Percentiles rank a stretch among this genome's conserved stretches.
Evolutionary conservation across 164 flowering plant species (phyloP).

Genomic region (Euptelea pleiosperma): DNA sequence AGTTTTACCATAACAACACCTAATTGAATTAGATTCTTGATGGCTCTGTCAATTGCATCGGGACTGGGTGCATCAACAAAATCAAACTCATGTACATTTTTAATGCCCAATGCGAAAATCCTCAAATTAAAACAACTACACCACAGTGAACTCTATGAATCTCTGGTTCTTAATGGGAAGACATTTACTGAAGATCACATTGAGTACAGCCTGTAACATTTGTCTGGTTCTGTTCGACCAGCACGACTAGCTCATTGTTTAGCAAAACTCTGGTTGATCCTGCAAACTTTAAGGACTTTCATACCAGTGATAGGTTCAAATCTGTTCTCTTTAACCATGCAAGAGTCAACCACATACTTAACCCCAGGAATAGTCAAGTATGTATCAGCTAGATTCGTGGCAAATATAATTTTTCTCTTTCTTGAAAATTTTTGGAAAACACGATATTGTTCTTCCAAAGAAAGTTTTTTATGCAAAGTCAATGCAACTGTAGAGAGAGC

Average conservation of each 20-base stretch:
- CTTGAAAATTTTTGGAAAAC: slow-evolving; percentile 63
- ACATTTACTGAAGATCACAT: slow-evolving; percentile 56
- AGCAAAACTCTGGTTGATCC: slow-evolving; percentile 85
- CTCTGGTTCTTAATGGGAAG: slow-evolving; percentile 78
- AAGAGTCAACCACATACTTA: slow-evolving; percentile 85
- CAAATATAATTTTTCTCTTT: slow-evolving; percentile 76
- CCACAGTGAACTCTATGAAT: slow-evolving; percentile 92
- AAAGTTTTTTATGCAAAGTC: slow-evolving; percentile 91
- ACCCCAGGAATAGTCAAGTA: slow-evolving; percentile 94
- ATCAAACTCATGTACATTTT: slow-evolving; percentile 61
- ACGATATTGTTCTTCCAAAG: slow-evolving; percentile 65
- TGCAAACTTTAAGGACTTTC: slow-evolving; percentile 77
- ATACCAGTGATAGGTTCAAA: slow-evolving; percentile 86
- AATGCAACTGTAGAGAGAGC: slow-evolving; percentile 52
- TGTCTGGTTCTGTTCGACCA: slow-evolving; percentile 91
- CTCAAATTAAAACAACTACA: slow-evolving; percentile 78
- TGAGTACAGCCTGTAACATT: slow-evolving; percentile 83
- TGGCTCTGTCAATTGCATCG: slow-evolving; percentile 78
- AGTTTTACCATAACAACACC: slow-evolving; percentile 53
- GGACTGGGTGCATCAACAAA: slow-evolving; percentile 86
- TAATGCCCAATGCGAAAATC: slow-evolving; percentile 77
- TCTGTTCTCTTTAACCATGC: slow-evolving; percentile 79
- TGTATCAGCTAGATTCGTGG: slow-evolving; percentile 98
- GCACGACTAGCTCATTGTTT: slow-evolving; percentile 95
- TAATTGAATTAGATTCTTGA: slow-evolving; percentile 70